phyloP scores from a whole-genome alignment of 2,329 filamentous ascomycete genomes.

The Pseudocercospora fijiensis region DNA sequence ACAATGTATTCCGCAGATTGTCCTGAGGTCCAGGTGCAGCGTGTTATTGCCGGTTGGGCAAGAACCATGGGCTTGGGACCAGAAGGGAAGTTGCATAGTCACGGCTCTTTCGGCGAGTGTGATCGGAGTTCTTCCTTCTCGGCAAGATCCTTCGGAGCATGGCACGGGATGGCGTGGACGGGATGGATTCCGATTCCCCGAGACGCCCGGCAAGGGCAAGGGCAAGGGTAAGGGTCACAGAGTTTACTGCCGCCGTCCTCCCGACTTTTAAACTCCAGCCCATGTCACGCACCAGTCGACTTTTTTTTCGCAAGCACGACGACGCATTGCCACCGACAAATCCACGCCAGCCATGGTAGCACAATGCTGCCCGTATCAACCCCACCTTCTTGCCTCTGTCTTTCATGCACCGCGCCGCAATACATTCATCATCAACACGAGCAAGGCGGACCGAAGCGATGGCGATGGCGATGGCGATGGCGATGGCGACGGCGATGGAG shows the following conservation, averaged over 20 bases:
- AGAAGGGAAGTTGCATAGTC: neutral
- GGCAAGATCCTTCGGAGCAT: neutral
- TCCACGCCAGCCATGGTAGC: neutral
- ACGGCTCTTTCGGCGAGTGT: neutral
- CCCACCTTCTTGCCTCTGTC: neutral
- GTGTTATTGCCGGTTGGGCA: neutral
- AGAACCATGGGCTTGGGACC: neutral
- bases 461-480: too few species aligned
- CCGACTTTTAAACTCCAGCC: neutral
- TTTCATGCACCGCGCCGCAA: neutral
- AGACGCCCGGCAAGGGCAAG: neutral
- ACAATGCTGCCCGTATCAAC: neutral
- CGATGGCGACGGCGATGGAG: too few species aligned
- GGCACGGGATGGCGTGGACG: neutral
- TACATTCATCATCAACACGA: neutral
- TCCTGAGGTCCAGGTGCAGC: neutral
- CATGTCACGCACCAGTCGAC: neutral
- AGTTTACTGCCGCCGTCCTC: neutral
- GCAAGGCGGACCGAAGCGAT: neutral
- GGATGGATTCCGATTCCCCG: neutral
- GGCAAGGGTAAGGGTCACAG: neutral
- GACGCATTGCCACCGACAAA: neutral
- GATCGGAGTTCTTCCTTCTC: neutral
- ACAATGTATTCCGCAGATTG: too few species aligned
- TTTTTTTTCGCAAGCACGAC: neutral